phyloP scores from a whole-genome alignment of 2,329 filamentous ascomycete genomes.

The Fusarium penzigii region DNA sequence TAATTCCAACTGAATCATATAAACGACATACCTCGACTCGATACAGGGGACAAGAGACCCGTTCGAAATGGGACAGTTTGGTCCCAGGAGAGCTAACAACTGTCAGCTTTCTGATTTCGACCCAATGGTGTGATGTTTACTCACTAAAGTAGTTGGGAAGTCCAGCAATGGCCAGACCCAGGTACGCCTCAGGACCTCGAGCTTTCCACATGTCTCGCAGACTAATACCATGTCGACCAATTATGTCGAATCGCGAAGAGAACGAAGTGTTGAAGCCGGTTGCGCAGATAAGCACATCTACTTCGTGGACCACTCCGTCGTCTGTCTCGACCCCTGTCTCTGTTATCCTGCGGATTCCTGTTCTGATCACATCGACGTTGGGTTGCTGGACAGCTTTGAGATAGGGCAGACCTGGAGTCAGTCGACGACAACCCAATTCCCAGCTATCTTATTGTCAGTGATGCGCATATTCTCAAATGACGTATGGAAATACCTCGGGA shows the following conservation, averaged over 20 bases:
- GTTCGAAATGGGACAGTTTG: constrained; percentile 1
- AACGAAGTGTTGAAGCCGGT: constrained; percentile 3
- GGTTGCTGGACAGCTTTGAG: constrained; percentile 2
- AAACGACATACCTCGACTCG: background rate
- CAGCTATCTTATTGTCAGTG: no score
- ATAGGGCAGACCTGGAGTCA: constrained; percentile 1
- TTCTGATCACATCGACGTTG: background rate
- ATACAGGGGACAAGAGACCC: constrained; percentile 1
- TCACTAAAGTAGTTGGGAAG: constrained; percentile 2
- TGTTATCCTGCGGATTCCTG: background rate
- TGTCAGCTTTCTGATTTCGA: no score
- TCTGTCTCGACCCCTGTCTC: background rate
- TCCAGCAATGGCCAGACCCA: background rate
- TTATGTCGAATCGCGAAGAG: constrained; percentile 1
- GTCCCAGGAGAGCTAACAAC: background rate
- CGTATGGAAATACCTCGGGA: background rate
- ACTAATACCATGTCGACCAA: background rate
- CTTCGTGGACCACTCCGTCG: background rate
- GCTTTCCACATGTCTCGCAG: constrained; percentile 1
- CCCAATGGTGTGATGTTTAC: no score
- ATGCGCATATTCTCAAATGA: no score
- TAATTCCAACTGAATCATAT: background rate
- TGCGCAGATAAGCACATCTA: background rate
- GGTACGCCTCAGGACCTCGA: constrained; percentile 3
- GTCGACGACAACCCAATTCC: background rate